phyloP scores from a whole-genome alignment of 2,329 filamentous ascomycete genomes.

The Trichophyton benhamiae region DNA sequence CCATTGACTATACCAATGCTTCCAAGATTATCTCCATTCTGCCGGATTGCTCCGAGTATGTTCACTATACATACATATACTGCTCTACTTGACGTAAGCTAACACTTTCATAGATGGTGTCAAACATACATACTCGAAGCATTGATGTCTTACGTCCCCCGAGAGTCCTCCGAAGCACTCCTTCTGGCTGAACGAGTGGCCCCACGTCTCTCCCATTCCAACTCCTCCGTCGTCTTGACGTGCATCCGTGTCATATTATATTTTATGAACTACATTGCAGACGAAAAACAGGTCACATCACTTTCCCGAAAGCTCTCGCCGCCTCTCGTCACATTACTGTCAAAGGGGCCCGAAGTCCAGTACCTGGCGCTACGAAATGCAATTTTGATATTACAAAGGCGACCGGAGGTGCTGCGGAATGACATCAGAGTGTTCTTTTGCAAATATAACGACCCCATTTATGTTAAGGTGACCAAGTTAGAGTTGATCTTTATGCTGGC shows the following conservation, averaged over 20 bases:
- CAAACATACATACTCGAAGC: conserved; percentile 98
- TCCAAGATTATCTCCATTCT: conserved; percentile 97
- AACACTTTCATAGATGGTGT: conserved; percentile 58
- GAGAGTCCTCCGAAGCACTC: conserved; percentile 76
- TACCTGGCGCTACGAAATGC: conserved; percentile 91
- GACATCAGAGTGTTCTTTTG: conserved; percentile 99
- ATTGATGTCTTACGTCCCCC: conserved; percentile 92
- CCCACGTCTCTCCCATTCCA: conserved; percentile 91
- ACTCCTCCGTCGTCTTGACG: conserved; percentile 89
- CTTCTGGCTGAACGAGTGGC: conserved; percentile 86
- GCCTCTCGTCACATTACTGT: conserved; percentile 82
- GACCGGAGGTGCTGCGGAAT: conserved; percentile 86
- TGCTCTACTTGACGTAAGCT: background rate
- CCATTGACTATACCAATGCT: conserved; percentile 92
- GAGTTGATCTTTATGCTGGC: conserved; percentile 99
- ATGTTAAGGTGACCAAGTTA: conserved; percentile 97
- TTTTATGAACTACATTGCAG: conserved; percentile 95
- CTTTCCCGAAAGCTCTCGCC: conserved; percentile 89
- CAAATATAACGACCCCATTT: conserved; percentile 99
- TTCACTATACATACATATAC: conserved; percentile 12
- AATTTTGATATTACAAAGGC: conserved; percentile 78
- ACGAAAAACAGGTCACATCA: conserved; percentile 74
- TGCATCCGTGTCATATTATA: conserved; percentile 95
- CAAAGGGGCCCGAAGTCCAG: conserved; percentile 96
- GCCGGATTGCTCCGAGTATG: conserved; percentile 91